Base-by-base conservation (phyloP, 768 basidiomycete species). In the Rhizopogon roseolus region DNA sequence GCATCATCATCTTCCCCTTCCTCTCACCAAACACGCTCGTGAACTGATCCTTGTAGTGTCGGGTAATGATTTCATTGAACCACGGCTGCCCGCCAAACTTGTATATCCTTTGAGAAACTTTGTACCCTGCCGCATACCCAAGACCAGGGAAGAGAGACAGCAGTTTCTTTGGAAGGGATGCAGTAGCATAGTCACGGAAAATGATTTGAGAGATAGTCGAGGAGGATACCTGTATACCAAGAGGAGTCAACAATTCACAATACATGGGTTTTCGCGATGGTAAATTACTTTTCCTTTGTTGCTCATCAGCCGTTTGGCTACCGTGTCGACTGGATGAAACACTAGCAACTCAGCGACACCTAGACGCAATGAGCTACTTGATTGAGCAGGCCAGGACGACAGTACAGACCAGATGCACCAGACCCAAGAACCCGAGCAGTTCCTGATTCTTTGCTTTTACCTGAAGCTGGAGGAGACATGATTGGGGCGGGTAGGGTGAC, bases 71-170 rank as follows among this genome's bases (percentile, higher is more conserved):
- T 73, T 98, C 97, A 73, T 93, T 89, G 73, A 98, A 97, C 81
- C 86, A 98, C 13, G 96, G 96, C 73, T 99, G 96, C 5, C 96
- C 96, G 57, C 96, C 96, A 64, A 98, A 99, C 74, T 97, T 99
- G 85, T 95, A 96, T 63, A 93, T 81, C 49, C 94, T 84, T 72
- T 98, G 94, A 0, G 92, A 73, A 64, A 98, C 74, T 71, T 98
- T 99, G 84, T 98, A 99, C 5, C 97, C 95, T 27, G 96, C 97
- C 5, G 97, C 96, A 67, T 99, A 99, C 2, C 96, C 96, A 4
- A 99, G 84, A 50, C 93, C 96, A 36, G 96, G 96, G 77, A 99
- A 99, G n/a, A 99, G 81, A 3, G 93, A 96, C 16, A 97, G 60
- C 60, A 96, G 79, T 68, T 89, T 90, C 39, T 74, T 75, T 6